These are phyloP conservation scores for Leptomonas pyrrhocoris DNA, from an alignment of 208 protist genomes.

Conservation along the genomic window DNA sequence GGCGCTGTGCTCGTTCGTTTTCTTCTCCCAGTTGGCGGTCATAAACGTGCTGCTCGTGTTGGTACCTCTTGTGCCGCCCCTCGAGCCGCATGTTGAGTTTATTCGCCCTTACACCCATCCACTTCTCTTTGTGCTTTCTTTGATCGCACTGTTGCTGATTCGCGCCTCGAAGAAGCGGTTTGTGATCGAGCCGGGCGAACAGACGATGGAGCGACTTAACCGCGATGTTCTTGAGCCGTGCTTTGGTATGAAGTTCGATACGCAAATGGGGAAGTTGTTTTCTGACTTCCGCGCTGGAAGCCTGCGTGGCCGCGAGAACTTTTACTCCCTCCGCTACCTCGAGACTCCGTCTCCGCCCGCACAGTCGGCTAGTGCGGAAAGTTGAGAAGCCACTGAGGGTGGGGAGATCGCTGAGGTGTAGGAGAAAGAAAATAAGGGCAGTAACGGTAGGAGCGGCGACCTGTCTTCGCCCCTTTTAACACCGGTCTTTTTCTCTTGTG, in stretches of 20 bases:
- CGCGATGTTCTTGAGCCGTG: slow-evolving; percentile 79
- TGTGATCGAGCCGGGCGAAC: slow-evolving; percentile 80
- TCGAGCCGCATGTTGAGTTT: slow-evolving; percentile 30
- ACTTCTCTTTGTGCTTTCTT: slow-evolving; percentile 39
- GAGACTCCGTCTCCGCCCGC: slow-evolving; percentile 9
- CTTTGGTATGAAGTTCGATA: slow-evolving; percentile 77
- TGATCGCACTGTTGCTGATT: slow-evolving; percentile 63
- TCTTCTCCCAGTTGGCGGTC: slow-evolving; percentile 45
- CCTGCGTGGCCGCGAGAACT: slow-evolving; percentile 39
- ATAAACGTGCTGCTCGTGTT: slow-evolving; percentile 41
- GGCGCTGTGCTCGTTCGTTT: slow-evolving; percentile 66
- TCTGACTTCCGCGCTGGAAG: slow-evolving; percentile 50
- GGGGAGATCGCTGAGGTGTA: no score
- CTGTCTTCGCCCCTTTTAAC: no score
- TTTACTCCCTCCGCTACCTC: slow-evolving; percentile 61
- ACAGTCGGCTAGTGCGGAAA: neutral
- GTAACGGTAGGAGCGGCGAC: no score
- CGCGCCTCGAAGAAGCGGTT: slow-evolving; percentile 75
- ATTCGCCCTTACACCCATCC: slow-evolving; percentile 30
- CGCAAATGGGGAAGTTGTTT: slow-evolving; percentile 68
- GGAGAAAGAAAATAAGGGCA: no score
- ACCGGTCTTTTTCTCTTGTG: no score
- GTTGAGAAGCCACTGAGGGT: neutral
- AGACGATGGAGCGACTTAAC: slow-evolving; percentile 79
- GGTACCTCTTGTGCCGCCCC: slow-evolving; percentile 46